Evolutionary conservation across 345 rosid genomes (phyloP).

Genomic region (Corchorus capsularis): DNA sequence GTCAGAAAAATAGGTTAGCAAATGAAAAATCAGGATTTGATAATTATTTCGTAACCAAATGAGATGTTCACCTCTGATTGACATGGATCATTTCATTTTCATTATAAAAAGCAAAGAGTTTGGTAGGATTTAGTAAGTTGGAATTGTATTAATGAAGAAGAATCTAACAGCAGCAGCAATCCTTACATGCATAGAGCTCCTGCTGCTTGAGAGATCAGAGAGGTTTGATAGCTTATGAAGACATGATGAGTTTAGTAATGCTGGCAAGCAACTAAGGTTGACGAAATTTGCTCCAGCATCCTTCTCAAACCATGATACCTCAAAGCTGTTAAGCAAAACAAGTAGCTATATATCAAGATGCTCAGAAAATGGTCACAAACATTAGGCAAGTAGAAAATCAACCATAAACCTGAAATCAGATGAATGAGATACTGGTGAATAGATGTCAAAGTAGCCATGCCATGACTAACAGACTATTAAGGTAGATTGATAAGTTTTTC

Average conservation of each 20-base stretch:
- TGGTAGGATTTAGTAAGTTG: not conserved
- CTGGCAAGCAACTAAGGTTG: slow-evolving; percentile 84
- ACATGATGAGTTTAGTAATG: slow-evolving; percentile 80
- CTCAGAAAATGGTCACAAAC: not conserved
- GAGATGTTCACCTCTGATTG: not conserved
- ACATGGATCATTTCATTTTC: not conserved
- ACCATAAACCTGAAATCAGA: slow-evolving; percentile 2
- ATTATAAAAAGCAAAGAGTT: not conserved
- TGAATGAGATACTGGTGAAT: not conserved
- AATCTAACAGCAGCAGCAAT: not conserved
- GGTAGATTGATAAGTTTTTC: not conserved
- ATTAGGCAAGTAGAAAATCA: not conserved
- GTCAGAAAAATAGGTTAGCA: slow-evolving; percentile 8
- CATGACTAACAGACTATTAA: slow-evolving; percentile 4
- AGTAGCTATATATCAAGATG: slow-evolving; percentile 14
- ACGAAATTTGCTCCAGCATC: slow-evolving; percentile 58
- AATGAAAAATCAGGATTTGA: not conserved
- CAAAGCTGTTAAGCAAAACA: slow-evolving; percentile 56
- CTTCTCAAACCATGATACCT: slow-evolving; percentile 69
- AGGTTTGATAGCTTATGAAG: slow-evolving; percentile 62
- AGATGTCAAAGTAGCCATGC: not conserved
- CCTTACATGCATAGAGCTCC: slow-evolving; percentile 49
- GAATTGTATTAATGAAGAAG: not conserved
- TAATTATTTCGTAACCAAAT: not conserved
- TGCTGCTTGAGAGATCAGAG: slow-evolving; percentile 50